phyloP scores from a whole-genome alignment of 768 basidiomycete species.

The Lactarius quietus region DNA sequence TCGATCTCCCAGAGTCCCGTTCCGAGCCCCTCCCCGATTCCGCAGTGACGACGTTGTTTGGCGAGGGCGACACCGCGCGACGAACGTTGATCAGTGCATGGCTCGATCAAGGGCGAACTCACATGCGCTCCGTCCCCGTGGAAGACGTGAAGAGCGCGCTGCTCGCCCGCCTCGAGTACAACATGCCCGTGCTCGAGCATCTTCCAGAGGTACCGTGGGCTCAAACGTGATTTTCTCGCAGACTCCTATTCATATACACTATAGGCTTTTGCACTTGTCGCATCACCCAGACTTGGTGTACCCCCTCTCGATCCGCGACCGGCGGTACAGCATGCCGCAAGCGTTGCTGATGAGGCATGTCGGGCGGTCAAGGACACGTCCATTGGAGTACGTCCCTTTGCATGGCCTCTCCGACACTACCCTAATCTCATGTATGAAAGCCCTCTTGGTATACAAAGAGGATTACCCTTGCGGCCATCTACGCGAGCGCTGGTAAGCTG shows the following conservation, averaged over 20 bases:
- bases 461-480: conserved; percentile 61
- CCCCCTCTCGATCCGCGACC: conserved; percentile 58
- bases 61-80: conserved; percentile 61
- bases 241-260: neutral
- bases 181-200: conserved; percentile 60
- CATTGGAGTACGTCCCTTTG: conserved; percentile 47
- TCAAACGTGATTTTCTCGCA: neutral
- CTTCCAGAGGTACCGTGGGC: conserved; percentile 58
- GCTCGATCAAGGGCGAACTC: conserved; percentile 58
- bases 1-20: conserved; percentile 50
- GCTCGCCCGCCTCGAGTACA: conserved; percentile 53
- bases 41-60: conserved; percentile 72
- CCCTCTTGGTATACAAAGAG: conserved; percentile 70
- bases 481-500: conserved; percentile 61
- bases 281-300: conserved; percentile 46
- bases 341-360: conserved; percentile 71
- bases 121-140: conserved; percentile 40
- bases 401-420: neutral
- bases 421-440: conserved; percentile 36
- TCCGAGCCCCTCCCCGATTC: conserved; percentile 61
- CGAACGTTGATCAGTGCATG: conserved; percentile 66
- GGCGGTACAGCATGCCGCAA: conserved; percentile 54
- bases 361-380: conserved; percentile 50
- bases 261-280: conserved; percentile 71
- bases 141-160: conserved; percentile 50